These are phyloP conservation scores for Ceratocystiopsis sp. DNA, from an alignment of 2,329 filamentous ascomycete genomes.

Conservation along the genomic window DNA sequence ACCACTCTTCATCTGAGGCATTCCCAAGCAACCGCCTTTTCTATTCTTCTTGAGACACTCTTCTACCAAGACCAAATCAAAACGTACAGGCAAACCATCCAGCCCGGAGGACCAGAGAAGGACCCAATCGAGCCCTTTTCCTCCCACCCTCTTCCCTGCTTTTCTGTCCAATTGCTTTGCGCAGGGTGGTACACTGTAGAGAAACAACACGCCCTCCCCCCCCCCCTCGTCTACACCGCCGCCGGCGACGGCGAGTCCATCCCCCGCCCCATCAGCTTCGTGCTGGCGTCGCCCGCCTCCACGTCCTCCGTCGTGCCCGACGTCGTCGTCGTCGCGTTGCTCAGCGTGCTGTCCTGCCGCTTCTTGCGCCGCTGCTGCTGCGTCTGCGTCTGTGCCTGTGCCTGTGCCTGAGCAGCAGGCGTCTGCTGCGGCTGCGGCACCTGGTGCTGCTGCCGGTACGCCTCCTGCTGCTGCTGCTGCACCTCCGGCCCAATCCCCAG, in stretches of 20 bases:
- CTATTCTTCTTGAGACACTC: too few species aligned
- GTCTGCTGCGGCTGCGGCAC: too few species aligned
- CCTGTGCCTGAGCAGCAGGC: background rate
- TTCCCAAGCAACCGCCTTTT: too few species aligned
- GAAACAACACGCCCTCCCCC: background rate
- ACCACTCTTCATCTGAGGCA: too few species aligned
- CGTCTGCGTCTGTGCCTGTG: background rate
- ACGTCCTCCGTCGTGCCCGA: slow-evolving; percentile 7
- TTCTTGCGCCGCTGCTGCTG: background rate
- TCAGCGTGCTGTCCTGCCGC: slow-evolving; percentile 9
- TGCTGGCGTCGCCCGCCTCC: slow-evolving; percentile 12
- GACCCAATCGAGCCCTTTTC: too few species aligned
- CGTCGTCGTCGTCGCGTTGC: slow-evolving; percentile 4
- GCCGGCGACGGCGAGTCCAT: slow-evolving; percentile 5
- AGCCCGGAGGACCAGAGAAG: too few species aligned
- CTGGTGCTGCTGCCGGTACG: too few species aligned
- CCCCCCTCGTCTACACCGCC: background rate
- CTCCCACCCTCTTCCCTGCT: too few species aligned
- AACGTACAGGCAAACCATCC: too few species aligned
- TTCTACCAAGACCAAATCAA: too few species aligned
- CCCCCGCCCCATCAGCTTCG: slow-evolving; percentile 11
- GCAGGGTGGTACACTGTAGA: background rate
- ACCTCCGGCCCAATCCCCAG: slow-evolving; percentile 27
- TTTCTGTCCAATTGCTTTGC: too few species aligned
- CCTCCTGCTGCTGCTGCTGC: too few species aligned